Conservation (phyloP, 345 rosid genomes). For the Passiflora organensis region DNA sequence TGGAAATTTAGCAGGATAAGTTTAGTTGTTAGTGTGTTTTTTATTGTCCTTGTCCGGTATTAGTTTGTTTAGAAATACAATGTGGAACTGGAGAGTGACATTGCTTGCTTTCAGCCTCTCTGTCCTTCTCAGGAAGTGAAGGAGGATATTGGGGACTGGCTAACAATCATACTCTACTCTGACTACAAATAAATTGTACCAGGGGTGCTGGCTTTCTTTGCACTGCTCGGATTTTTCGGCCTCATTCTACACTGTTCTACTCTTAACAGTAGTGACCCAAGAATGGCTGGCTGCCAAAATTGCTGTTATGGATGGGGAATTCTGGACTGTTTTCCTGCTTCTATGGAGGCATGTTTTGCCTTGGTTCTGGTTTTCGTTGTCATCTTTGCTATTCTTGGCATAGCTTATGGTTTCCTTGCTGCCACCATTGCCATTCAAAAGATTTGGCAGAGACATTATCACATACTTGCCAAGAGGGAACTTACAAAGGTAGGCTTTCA, state of each 20-base stretch:
- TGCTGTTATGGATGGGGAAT: conserved; percentile 98
- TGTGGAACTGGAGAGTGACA: too few species aligned
- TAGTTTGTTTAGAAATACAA: too few species aligned
- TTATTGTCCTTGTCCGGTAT: too few species aligned
- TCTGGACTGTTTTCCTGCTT: conserved; percentile 92
- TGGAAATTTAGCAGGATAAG: too few species aligned
- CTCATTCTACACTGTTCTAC: conserved; percentile 81
- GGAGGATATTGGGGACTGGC: not conserved
- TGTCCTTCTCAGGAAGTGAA: not conserved
- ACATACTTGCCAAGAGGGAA: conserved; percentile 87
- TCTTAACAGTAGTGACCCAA: conserved; percentile 68
- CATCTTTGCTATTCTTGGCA: conserved; percentile 80
- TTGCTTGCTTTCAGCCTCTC: not conserved
- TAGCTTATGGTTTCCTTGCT: conserved; percentile 94
- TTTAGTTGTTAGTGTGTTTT: too few species aligned
- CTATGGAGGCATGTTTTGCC: conserved; percentile 93
- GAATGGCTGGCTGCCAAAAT: conserved; percentile 92
- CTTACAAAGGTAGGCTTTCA: conserved; percentile 56
- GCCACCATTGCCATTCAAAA: conserved; percentile 89
- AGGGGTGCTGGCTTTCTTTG: conserved; percentile 90
- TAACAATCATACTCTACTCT: conserved; percentile 8
- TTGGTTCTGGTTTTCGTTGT: conserved; percentile 76
- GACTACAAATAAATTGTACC: conserved; percentile 9
- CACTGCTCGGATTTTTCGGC: conserved; percentile 82
- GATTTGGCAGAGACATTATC: conserved; percentile 96